These are phyloP conservation scores for Trypanosoma brucei DNA, from an alignment of 208 protist genomes.

Conservation along the genomic window DNA sequence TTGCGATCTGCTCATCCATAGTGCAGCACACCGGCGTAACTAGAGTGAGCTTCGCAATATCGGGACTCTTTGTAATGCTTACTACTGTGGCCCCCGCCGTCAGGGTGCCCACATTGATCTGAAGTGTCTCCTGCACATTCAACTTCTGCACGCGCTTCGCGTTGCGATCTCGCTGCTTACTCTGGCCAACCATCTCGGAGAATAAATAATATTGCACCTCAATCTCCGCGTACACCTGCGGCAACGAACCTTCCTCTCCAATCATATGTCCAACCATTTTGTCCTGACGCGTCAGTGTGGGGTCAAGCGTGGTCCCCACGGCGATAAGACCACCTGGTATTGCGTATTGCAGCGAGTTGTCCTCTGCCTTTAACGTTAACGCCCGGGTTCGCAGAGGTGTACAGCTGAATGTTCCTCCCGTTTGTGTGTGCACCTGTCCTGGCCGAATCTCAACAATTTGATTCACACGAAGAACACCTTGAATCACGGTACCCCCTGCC, in stretches of 20 bases:
- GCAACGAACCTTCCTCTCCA: conserved; percentile 85
- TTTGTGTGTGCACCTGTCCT: conserved; percentile 87
- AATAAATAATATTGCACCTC: conserved; percentile 98
- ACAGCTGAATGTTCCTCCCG: conserved; percentile 89
- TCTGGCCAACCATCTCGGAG: conserved; percentile 93
- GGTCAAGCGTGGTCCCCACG: conserved; percentile 99
- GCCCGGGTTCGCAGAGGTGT: conserved; percentile 94
- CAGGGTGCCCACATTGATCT: conserved; percentile 99
- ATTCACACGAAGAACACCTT: conserved; percentile 96
- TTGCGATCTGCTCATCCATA: conserved; percentile 96
- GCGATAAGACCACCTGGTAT: conserved; percentile 99
- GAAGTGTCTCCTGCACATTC: conserved; percentile 95
- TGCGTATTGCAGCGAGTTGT: conserved; percentile 98
- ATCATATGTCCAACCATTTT: conserved; percentile 96
- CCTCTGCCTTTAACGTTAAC: conserved; percentile 95
- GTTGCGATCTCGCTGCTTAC: conserved; percentile 49
- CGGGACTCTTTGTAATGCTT: conserved; percentile 86
- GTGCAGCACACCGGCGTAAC: conserved; percentile 96
- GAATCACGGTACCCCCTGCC: conserved; percentile 97
- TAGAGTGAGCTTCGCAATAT: conserved; percentile 95
- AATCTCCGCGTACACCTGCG: conserved; percentile 96
- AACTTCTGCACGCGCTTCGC: conserved; percentile 94
- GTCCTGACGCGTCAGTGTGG: conserved; percentile 97
- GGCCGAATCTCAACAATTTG: conserved; percentile 99
- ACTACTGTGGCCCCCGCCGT: conserved; percentile 95